These are phyloP conservation scores for Aspergillus sp. DNA, from an alignment of 2,329 filamentous ascomycete species.

Conservation along the genomic window DNA sequence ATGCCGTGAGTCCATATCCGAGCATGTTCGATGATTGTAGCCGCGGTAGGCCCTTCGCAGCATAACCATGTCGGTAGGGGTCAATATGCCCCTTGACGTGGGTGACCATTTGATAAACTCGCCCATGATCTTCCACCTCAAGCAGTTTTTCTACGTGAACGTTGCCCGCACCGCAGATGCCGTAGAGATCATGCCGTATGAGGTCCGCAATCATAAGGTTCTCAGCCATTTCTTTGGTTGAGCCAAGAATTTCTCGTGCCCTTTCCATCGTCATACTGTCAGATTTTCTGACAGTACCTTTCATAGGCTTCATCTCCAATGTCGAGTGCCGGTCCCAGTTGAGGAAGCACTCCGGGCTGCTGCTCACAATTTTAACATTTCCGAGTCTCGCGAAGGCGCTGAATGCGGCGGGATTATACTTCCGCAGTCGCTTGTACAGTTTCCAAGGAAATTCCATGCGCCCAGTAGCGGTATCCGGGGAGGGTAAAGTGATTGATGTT, in stretches of 20 bases:
- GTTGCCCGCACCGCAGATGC: conserved; percentile 72
- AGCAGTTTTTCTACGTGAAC: conserved; percentile 77
- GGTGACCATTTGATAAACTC: conserved; percentile 87
- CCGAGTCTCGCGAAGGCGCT: conserved; percentile 76
- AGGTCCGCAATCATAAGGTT: conserved; percentile 98
- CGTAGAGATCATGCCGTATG: conserved; percentile 88
- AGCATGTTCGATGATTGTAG: conserved; percentile 35
- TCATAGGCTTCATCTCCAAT: conserved; percentile 80
- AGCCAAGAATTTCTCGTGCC: conserved; percentile 70
- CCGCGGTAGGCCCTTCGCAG: conserved; percentile 32
- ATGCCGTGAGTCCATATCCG: conserved; percentile 65
- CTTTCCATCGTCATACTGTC: conserved; percentile 66
- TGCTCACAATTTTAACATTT: conserved; percentile 70
- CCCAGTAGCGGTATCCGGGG: conserved; percentile 19
- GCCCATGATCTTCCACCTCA: conserved; percentile 85
- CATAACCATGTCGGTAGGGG: conserved; percentile 27
- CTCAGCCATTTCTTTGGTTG: conserved; percentile 89
- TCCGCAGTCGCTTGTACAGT: conserved; percentile 69
- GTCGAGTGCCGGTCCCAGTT: conserved; percentile 57
- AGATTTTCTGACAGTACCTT: conserved; percentile 87
- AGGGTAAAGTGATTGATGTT: conserved; percentile 58
- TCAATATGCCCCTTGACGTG: conserved; percentile 69
- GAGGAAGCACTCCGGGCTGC: conserved; percentile 87
- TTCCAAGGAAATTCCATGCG: conserved; percentile 58
- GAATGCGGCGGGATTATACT: conserved; percentile 78